Base-by-base conservation (phyloP, 805 yeast species). In the Metschnikowia baotianmanensis region DNA sequence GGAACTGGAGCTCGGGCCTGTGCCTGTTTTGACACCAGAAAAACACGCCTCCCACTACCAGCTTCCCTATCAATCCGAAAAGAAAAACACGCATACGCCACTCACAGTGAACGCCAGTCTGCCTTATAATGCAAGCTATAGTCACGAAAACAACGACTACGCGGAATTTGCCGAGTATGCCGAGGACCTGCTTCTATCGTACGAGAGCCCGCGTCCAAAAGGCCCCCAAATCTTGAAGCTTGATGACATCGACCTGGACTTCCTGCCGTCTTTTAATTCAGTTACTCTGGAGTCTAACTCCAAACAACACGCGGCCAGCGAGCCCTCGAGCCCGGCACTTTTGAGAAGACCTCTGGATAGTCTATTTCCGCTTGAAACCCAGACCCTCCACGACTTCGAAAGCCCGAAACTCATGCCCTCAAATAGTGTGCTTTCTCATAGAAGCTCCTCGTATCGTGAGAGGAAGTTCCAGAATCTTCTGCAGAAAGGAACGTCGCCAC, bases 221-320 rank as follows among this genome's bases (percentile, higher is more conserved):
- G 74, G 74, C 1, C 74, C 74, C 2, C 61, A 62, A 48, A 64
- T 59, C 31, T 48, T 69, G 17, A 65, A 69, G 5, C 66, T 62
- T 13, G 68, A 67, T 40, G 58, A 58, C 17, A 36, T 28, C 11
- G 29, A 33, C 26, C 17, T 20, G 22, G 37, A 17, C 8, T 29
- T 23, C 25, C 35, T 20, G 24, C 8, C 24, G 22, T 25, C 31
- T 5, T 7, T 34, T 4, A 34, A 19, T 25, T 16, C 12, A 11
- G 25, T 5, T 8, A 13, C 23, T 10, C 12, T 5, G 24, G 19
- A 15, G 7, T 10, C 17, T 19, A 9, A 13, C 9, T 27, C 15
- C 16, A 16, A n/a, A 10, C 13, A n/a, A 5, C 20, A 22, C 24
- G 34, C 17, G 5, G 6, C 12, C 9, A 34, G 31, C 13, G 43